Conservation (phyloP, 176 grass and related monocot genomes). For the Oryza meyeriana region DNA sequence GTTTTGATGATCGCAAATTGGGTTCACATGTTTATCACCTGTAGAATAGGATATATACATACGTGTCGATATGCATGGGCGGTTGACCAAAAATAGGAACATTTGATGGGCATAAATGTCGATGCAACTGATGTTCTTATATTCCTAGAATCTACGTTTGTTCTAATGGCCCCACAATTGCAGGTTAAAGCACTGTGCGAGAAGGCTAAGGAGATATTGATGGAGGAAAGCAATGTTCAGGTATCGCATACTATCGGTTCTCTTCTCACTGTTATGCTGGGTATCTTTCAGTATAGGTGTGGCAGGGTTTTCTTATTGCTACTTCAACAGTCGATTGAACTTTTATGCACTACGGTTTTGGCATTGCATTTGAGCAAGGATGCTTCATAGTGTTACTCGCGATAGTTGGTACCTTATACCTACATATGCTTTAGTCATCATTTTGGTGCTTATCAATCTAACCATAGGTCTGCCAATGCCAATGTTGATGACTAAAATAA, state of each 20-base stretch:
- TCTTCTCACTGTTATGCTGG: not conserved
- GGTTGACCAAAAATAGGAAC: constrained; percentile 14
- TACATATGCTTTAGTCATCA: not conserved
- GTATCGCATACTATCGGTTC: constrained; percentile 37
- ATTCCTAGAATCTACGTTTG: constrained; percentile 20
- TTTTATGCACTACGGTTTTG: not conserved
- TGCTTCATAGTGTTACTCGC: not conserved
- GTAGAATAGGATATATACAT: not conserved
- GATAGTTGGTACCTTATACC: not conserved
- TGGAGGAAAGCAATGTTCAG: constrained; percentile 97
- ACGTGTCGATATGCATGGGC: not conserved
- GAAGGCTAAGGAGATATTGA: constrained; percentile 97
- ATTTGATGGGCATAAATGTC: constrained; percentile 27
- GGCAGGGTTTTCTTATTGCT: not conserved
- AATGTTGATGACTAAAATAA: constrained; percentile 9
- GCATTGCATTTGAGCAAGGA: not conserved
- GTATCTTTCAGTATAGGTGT: constrained; percentile 5
- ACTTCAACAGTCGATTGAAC: not conserved
- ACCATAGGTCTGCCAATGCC: not conserved
- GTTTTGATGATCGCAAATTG: not conserved
- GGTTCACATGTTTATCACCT: not conserved
- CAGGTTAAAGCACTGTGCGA: constrained; percentile 89
- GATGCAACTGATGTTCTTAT: constrained; percentile 10
- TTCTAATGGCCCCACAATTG: not conserved
- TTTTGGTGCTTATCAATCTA: constrained; percentile 2